Base-by-base conservation (phyloP, 305 asterid genomes). In the Fraxinus baroniana region DNA sequence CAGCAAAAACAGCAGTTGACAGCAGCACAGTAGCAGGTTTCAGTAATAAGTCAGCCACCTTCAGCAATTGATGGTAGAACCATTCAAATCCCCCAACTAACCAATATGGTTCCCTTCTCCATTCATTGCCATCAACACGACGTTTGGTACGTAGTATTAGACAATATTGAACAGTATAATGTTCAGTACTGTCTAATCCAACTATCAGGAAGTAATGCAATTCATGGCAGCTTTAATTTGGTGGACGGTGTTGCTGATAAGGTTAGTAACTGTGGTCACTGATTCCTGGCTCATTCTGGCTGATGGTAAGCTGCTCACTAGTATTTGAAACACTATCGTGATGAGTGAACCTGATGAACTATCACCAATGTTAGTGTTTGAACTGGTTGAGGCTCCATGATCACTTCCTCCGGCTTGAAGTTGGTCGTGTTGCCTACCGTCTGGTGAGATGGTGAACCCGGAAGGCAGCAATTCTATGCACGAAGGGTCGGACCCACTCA, bases 401-500 rank as follows among this genome's bases (percentile, higher is more conserved):
- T 76, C 84, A 8, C 41, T 60, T 24, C 70, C 74, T 5, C 26
- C 62, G 1, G 73, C 32, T 44, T 22, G 77, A 52, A 37, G 77
- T 20, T 80, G 84, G 24, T 86, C 89, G 28, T 68, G 37, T 0
- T 72, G 57, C 37, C 91, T 76, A 26, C 98, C 96, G 20, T 94
- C 98, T 0, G 98, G 94, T 0, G 94, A 83, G 68, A 97, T 93
- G 0, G 95, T 85, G 91, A 97, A 97, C 0, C 99, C 99, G 0
- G 98, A 94, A 9, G 98, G 96, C 9, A 91, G 89, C 4, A 97
- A 62, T 0, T 95, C 95, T 71, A 94, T 91, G 88, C 87, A 92
- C 0, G 97, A 85, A 0, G 99, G 93, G 82, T 94, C 98, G 66
- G 92, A 97, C 0, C 98, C 99, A 22, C 97, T 92, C 99, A 93